phyloP scores from a whole-genome alignment of 441 rosid genomes.

The Flueggea neowawraea region DNA sequence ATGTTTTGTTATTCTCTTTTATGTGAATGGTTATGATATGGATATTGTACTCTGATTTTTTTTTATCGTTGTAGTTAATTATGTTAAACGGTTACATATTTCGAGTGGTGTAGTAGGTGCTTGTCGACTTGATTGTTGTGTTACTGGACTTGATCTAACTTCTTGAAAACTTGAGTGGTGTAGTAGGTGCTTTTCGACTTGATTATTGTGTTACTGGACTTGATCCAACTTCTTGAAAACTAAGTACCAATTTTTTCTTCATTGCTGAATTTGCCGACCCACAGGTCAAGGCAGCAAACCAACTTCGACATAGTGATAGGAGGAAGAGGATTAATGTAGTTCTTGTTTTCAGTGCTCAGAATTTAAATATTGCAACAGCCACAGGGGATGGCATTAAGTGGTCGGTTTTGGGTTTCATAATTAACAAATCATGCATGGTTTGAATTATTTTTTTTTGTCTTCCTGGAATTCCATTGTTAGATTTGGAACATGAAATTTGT shows the following conservation, averaged over 20 bases:
- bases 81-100: slow-evolving; percentile 82
- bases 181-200: slow-evolving; percentile 64
- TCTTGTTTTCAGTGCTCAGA: slow-evolving; percentile 91
- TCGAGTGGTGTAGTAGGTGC: slow-evolving; percentile 98
- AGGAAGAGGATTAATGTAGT: slow-evolving; percentile 74
- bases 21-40: too few relatives aligned
- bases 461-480: too few relatives aligned
- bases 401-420: slow-evolving; percentile 26
- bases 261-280: background rate
- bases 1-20: background rate
- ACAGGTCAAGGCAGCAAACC: slow-evolving; percentile 93
- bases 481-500: too few relatives aligned
- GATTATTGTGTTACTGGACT: background rate
- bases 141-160: too few relatives aligned
- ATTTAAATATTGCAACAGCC: slow-evolving; percentile 95
- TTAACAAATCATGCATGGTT: background rate
- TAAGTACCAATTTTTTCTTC: background rate
- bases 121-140: slow-evolving; percentile 70
- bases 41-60: slow-evolving; percentile 14
- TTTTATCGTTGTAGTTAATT: slow-evolving; percentile 56
- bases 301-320: slow-evolving; percentile 53
- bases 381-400: slow-evolving; percentile 89
- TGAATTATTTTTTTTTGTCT: too few relatives aligned
- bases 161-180: too few relatives aligned
- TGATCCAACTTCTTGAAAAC: too few relatives aligned